Percentiles rank a stretch among this genome's conserved stretches.
Evolutionary conservation across 257 asterid genomes (phyloP).

Genomic region (Coffea eugenioides): DNA sequence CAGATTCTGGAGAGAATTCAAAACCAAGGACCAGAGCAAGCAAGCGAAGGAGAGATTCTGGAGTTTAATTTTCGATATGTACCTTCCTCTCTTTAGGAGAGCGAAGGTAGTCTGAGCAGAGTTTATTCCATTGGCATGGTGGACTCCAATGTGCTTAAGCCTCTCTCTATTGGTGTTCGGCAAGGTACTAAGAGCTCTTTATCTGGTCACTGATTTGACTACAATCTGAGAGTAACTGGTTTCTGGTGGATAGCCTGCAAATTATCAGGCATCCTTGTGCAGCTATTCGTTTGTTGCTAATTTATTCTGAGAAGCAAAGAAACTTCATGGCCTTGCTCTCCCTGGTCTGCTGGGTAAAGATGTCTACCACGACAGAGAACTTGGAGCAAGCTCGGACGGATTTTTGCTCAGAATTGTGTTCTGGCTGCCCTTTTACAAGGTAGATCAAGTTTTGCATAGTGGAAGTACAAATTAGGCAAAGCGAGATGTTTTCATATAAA

Average conservation of each 20-base stretch:
- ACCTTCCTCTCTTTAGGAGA: neutral
- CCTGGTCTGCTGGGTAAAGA: neutral
- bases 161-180: neutral
- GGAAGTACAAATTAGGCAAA: constrained; percentile 3
- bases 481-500: neutral
- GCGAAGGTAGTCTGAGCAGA: neutral
- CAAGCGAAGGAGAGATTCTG: constrained; percentile 59
- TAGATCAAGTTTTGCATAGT: neutral
- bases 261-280: neutral
- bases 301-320: neutral
- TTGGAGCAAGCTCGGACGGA: neutral
- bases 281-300: neutral
- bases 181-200: neutral
- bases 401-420: neutral
- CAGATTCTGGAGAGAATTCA: constrained; percentile 57
- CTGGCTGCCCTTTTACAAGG: constrained; percentile 6
- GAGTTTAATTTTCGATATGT: constrained; percentile 22
- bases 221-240: neutral
- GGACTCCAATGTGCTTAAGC: neutral
- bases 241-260: neutral
- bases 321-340: neutral
- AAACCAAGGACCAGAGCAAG: constrained; percentile 73
- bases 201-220: neutral
- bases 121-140: neutral
- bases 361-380: neutral